Percentiles rank a stretch among this genome's conserved stretches.
Evolutionary conservation across 2,329 filamentous ascomycete species (phyloP).

Genomic region (Remersonia thermophila): DNA sequence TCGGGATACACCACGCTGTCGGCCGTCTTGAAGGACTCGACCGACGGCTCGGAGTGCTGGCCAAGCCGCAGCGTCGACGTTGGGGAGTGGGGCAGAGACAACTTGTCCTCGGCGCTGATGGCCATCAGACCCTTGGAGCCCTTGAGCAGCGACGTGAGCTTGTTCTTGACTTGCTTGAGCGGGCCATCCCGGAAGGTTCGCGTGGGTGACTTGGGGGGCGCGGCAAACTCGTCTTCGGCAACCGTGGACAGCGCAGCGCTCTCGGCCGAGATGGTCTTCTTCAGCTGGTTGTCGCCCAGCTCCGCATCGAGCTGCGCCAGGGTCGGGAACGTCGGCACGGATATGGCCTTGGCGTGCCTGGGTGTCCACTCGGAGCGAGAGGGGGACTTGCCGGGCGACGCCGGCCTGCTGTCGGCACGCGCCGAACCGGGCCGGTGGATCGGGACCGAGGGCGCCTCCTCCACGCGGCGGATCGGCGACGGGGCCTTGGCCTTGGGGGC

Average conservation of each 20-base stretch:
- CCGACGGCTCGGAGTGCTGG: conserved; percentile 32
- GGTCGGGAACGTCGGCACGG: conserved; percentile 42
- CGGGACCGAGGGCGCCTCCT: too few species aligned
- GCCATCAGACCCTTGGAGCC: conserved; percentile 77
- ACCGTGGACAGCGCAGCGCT: conserved; percentile 42
- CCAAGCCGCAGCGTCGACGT: conserved; percentile 36
- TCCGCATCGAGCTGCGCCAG: conserved; percentile 12
- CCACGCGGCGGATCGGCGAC: too few species aligned
- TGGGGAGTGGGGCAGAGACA: conserved; percentile 41
- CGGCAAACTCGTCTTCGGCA: conserved; percentile 26
- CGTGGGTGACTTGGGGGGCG: conserved; percentile 44
- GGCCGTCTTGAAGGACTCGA: conserved; percentile 31
- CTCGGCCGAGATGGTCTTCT: conserved; percentile 51
- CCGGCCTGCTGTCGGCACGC: conserved; percentile 27
- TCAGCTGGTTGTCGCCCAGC: conserved; percentile 27
- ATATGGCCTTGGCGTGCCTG: conserved; percentile 49
- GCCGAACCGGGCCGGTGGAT: conserved; percentile 26
- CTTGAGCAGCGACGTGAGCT: conserved; percentile 80
- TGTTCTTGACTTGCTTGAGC: conserved; percentile 83
- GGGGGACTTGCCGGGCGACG: conserved; percentile 27
- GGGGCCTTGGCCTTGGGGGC: conserved; percentile 19
- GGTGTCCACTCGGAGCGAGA: conserved; percentile 23
- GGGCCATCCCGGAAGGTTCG: conserved; percentile 57
- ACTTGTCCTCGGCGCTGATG: conserved; percentile 53
- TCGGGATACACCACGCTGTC: conserved; percentile 33